Percentiles rank a stretch among this genome's conserved stretches.
Evolutionary conservation across 1,284 basidiomycete genomes (phyloP).

Genomic region (Moesziomyces parantarcticus): DNA sequence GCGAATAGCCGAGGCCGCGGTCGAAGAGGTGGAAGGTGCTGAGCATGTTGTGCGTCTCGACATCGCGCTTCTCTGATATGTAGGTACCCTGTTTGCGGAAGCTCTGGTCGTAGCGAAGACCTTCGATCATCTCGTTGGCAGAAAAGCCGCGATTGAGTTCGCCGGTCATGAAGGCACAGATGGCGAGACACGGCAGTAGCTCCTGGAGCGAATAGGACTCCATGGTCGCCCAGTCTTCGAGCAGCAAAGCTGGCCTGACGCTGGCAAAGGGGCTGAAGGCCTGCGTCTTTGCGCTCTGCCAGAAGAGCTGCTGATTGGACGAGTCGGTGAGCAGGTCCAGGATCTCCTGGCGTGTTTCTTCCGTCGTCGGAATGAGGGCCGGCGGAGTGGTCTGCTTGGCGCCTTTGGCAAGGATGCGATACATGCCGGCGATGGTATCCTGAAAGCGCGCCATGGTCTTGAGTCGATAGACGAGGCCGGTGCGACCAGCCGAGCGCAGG

Average conservation of each 20-base stretch:
- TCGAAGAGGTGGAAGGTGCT: slow-evolving; percentile 43
- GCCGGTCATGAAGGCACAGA: slow-evolving; percentile 44
- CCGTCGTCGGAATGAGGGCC: slow-evolving; percentile 15
- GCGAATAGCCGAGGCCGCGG: slow-evolving; percentile 43
- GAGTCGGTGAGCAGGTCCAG: slow-evolving; percentile 27
- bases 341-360: slow-evolving; percentile 29
- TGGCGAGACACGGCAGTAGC: slow-evolving; percentile 32
- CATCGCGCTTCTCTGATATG: slow-evolving; percentile 28
- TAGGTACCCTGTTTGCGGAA: slow-evolving; percentile 12
- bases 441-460: slow-evolving; percentile 42
- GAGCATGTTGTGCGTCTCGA: slow-evolving; percentile 30
- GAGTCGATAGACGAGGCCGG: slow-evolving; percentile 40
- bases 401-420: slow-evolving; percentile 36
- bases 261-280: slow-evolving; percentile 39
- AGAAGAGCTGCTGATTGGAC: slow-evolving; percentile 21
- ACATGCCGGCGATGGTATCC: slow-evolving; percentile 38
- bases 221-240: slow-evolving; percentile 46
- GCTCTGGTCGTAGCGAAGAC: slow-evolving; percentile 19
- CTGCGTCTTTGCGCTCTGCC: slow-evolving; percentile 30
- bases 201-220: slow-evolving; percentile 42
- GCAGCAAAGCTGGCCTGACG: slow-evolving; percentile 34
- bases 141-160: slow-evolving; percentile 45
- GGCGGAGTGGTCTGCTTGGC: slow-evolving; percentile 2
- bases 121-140: slow-evolving; percentile 32
- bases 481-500: slow-evolving; percentile 42